Conservation (phyloP, 2,329 filamentous ascomycete genomes). For the Periconia sp. region DNA sequence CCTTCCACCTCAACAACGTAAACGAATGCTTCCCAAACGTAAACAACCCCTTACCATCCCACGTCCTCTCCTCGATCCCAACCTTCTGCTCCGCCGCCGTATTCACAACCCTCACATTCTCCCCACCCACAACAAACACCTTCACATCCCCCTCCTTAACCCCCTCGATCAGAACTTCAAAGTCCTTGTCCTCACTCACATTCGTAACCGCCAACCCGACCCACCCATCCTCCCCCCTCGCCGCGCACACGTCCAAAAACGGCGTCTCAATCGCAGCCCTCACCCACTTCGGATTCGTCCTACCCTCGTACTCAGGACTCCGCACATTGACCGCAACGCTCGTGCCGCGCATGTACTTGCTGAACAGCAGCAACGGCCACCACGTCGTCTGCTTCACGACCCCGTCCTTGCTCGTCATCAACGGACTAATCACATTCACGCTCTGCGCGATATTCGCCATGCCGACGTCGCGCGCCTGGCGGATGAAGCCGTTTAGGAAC, state of each 20-base stretch:
- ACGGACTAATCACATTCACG: slow-evolving; percentile 75
- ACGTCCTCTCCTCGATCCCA: slow-evolving; percentile 60
- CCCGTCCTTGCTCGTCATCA: slow-evolving; percentile 69
- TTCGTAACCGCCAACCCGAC: slow-evolving; percentile 74
- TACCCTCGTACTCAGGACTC: slow-evolving; percentile 64
- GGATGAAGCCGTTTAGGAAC: slow-evolving; percentile 76
- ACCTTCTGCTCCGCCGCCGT: slow-evolving; percentile 65
- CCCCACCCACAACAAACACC: slow-evolving; percentile 65
- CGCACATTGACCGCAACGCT: slow-evolving; percentile 68
- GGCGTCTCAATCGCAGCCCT: slow-evolving; percentile 67
- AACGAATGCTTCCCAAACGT: slow-evolving; percentile 71
- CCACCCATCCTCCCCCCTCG: slow-evolving; percentile 60
- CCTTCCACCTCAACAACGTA: slow-evolving; percentile 64
- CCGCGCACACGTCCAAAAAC: slow-evolving; percentile 69
- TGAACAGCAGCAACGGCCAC: slow-evolving; percentile 73
- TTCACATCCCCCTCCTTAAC: slow-evolving; percentile 51
- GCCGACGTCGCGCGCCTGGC: slow-evolving; percentile 69
- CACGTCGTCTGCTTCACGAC: slow-evolving; percentile 72
- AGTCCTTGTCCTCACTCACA: slow-evolving; percentile 61
- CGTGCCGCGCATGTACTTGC: slow-evolving; percentile 72
- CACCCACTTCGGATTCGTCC: slow-evolving; percentile 67
- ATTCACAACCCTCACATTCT: slow-evolving; percentile 61
- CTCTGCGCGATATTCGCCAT: slow-evolving; percentile 80
- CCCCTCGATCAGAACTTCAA: slow-evolving; percentile 63
- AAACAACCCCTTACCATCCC: slow-evolving; percentile 65